Evolutionary conservation across 257 asterid genomes (phyloP).

Genomic region (Thymus quinquecostatus): DNA sequence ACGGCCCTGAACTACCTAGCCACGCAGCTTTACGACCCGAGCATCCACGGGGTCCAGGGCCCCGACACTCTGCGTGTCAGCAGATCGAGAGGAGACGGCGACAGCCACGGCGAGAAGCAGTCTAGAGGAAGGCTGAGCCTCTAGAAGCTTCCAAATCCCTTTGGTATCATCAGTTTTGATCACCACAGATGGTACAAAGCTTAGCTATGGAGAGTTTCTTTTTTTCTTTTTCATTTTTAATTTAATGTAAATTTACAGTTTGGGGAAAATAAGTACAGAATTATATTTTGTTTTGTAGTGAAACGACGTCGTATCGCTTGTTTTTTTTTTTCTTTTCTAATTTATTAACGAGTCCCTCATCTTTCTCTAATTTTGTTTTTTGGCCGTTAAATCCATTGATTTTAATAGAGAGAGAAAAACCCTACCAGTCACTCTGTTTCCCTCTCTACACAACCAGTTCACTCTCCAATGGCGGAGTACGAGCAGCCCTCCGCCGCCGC

Average conservation of each 20-base stretch:
- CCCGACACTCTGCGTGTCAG: neutral
- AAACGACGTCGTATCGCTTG: neutral
- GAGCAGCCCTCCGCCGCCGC: conserved; percentile 36
- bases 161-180: conserved; percentile 25
- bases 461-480: conserved; percentile 69
- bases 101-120: neutral
- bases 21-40: conserved; percentile 41
- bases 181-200: conserved; percentile 24
- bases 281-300: neutral
- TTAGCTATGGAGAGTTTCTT: neutral
- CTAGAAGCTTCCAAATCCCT: neutral
- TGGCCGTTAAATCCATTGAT: neutral
- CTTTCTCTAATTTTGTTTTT: too few relatives aligned
- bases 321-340: too few relatives aligned
- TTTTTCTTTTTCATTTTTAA: neutral
- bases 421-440: neutral
- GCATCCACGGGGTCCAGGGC: conserved; percentile 22
- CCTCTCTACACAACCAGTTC: conserved; percentile 1
- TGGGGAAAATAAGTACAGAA: neutral
- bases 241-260: conserved; percentile 3
- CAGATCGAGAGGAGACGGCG: conserved; percentile 28
- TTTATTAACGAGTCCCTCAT: neutral
- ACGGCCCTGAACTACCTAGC: conserved; percentile 49
- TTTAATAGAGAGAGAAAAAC: neutral
- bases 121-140: neutral